These are phyloP conservation scores for Quercus mongolica DNA, from an alignment of 306 rosid genomes.

Conservation along the genomic window DNA sequence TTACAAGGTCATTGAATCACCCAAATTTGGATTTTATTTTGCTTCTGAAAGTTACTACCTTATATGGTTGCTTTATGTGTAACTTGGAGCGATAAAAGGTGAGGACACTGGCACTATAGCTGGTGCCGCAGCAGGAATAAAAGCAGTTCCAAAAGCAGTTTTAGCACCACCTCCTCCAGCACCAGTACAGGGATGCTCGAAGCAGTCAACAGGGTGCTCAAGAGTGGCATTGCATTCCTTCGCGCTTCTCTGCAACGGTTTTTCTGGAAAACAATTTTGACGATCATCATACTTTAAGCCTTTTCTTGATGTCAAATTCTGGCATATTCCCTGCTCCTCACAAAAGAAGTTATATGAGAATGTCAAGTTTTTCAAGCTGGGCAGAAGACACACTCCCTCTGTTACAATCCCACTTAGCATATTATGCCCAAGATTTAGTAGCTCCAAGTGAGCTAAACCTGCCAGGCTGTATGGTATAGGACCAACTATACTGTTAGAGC, in stretches of 20 bases:
- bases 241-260: constrained; percentile 56
- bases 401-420: constrained; percentile 61
- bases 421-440: constrained; percentile 66
- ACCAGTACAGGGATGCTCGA: constrained; percentile 35
- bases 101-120: constrained; percentile 42
- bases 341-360: constrained; percentile 75
- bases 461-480: constrained; percentile 79
- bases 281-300: constrained; percentile 51
- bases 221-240: constrained; percentile 49
- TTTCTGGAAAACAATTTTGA: constrained; percentile 66
- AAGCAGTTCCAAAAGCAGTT: constrained; percentile 27
- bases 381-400: constrained; percentile 62
- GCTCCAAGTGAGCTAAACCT: constrained; percentile 78
- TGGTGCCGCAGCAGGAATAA: constrained; percentile 43
- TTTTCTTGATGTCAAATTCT: constrained; percentile 46
- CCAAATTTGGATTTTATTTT: constrained; percentile 34
- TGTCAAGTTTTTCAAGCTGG: constrained; percentile 68
- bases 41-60: constrained; percentile 15
- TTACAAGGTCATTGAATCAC: constrained; percentile 27
- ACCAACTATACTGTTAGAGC: constrained; percentile 62
- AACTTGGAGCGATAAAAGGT: constrained; percentile 53
- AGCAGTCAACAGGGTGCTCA: constrained; percentile 54
- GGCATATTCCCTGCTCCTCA: constrained; percentile 75
- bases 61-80: constrained; percentile 22
- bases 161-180: constrained; percentile 17